These are phyloP conservation scores for Neonectria punicea DNA, from an alignment of 2,329 filamentous ascomycete genomes.

Conservation along the genomic window DNA sequence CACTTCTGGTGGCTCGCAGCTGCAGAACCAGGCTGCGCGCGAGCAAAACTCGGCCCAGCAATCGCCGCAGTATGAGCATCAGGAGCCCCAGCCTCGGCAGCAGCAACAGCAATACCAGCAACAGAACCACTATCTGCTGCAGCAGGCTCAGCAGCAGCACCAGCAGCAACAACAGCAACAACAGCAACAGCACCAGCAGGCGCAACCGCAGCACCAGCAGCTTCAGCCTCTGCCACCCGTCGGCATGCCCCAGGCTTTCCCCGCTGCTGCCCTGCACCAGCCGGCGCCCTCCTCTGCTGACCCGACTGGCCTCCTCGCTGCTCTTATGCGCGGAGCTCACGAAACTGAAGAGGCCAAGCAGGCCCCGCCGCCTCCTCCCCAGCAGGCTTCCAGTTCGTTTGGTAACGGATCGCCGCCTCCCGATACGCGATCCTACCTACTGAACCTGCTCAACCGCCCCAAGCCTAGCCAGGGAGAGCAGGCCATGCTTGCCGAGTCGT, in stretches of 20 bases:
- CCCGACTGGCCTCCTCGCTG: conserved; percentile 67
- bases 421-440: conserved; percentile 85
- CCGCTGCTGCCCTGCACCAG: conserved; percentile 62
- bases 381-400: conserved; percentile 51
- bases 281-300: conserved; percentile 67
- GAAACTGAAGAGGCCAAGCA: conserved; percentile 57
- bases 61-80: conserved; percentile 31
- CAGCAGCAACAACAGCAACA: conserved; percentile 39
- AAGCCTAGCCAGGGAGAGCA: conserved; percentile 71
- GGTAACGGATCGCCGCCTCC: conserved; percentile 64
- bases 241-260: conserved; percentile 40
- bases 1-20: conserved; percentile 48
- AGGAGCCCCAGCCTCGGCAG: conserved; percentile 36
- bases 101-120: conserved; percentile 41
- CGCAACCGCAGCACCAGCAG: conserved; percentile 33
- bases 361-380: conserved; percentile 34
- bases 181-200: conserved; percentile 33
- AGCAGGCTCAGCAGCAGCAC: conserved; percentile 32
- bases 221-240: conserved; percentile 38
- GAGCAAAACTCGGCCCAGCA: conserved; percentile 32
- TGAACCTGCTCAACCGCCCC: conserved; percentile 85
- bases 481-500: conserved; percentile 53
- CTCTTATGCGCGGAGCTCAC: conserved; percentile 67
- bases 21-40: conserved; percentile 47
- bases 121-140: conserved; percentile 34